These are phyloP conservation scores for Amesomyces nigricolor DNA, from an alignment of 2,329 filamentous ascomycete species.

Conservation along the genomic window DNA sequence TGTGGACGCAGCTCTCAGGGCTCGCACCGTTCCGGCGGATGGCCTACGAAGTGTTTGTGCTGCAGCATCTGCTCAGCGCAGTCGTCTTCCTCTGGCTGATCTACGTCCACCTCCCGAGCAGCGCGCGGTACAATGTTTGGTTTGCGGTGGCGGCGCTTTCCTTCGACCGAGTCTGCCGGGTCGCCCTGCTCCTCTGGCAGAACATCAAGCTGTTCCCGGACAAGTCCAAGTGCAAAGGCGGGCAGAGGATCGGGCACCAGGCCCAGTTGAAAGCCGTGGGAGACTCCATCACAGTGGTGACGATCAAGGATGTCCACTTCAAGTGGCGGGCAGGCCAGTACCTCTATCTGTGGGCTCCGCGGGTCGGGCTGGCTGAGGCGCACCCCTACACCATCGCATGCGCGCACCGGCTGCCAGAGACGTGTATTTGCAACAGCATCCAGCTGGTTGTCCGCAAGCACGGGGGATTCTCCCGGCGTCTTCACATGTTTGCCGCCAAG, in stretches of 20 bases:
- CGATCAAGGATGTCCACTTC: slow-evolving; percentile 55
- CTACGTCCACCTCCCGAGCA: slow-evolving; percentile 56
- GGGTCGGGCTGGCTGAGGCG: slow-evolving; percentile 48
- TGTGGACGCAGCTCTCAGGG: slow-evolving; percentile 61
- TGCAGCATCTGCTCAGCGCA: slow-evolving; percentile 61
- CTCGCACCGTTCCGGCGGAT: slow-evolving; percentile 59
- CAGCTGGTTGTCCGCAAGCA: slow-evolving; percentile 54
- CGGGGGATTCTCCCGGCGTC: slow-evolving; percentile 50
- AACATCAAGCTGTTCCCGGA: slow-evolving; percentile 44
- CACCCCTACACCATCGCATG: slow-evolving; percentile 60
- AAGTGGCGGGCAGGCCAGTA: slow-evolving; percentile 56
- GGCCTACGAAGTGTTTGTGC: slow-evolving; percentile 63
- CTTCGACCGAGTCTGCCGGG: slow-evolving; percentile 55
- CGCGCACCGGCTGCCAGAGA: slow-evolving; percentile 44
- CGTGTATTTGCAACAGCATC: slow-evolving; percentile 53
- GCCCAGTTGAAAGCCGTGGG: slow-evolving; percentile 45
- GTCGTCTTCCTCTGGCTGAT: slow-evolving; percentile 58
- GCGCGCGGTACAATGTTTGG: slow-evolving; percentile 59
- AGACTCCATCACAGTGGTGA: slow-evolving; percentile 50
- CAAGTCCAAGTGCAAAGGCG: slow-evolving; percentile 41
- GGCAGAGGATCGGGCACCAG: slow-evolving; percentile 47
- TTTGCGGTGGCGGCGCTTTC: slow-evolving; percentile 57
- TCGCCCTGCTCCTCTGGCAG: slow-evolving; percentile 44
- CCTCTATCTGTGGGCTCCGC: slow-evolving; percentile 55
- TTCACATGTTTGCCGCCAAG: slow-evolving; percentile 43